Conservation (phyloP, 2,329 filamentous ascomycete genomes). For the Xylaria sp. region DNA sequence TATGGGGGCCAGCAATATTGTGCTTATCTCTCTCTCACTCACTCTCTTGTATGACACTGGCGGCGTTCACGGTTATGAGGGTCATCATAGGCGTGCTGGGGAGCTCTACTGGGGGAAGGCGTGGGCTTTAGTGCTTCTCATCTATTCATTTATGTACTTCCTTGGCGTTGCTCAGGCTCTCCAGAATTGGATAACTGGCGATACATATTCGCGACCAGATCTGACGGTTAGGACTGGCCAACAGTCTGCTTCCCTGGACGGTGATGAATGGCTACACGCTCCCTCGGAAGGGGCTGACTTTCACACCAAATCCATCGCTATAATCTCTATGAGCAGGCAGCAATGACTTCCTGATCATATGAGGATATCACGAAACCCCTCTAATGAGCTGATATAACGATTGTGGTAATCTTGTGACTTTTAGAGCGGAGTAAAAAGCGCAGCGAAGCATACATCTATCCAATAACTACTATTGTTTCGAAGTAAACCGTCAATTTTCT, state of each 20-base stretch:
- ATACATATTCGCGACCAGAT: conserved; percentile 6
- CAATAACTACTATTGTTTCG: no score
- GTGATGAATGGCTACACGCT: no score
- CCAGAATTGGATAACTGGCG: conserved; percentile 6
- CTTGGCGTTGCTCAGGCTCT: conserved; percentile 13
- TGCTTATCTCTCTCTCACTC: conserved; percentile 10
- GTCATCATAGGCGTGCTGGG: conserved; percentile 19
- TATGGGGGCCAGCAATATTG: conserved; percentile 15
- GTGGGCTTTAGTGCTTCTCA: neutral
- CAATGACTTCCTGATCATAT: neutral
- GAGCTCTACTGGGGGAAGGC: neutral
- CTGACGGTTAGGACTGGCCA: neutral
- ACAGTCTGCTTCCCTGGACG: neutral
- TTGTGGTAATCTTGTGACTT: neutral
- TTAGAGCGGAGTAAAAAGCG: no score
- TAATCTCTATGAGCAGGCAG: neutral
- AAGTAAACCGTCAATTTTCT: no score
- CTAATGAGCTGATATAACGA: neutral
- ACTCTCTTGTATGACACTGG: conserved; percentile 28
- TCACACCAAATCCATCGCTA: neutral
- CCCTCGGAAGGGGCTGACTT: neutral
- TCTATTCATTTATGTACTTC: conserved; percentile 10
- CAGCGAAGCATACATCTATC: no score
- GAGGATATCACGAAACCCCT: neutral
- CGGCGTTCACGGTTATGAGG: conserved; percentile 34